A percentile compares a stretch with the other conserved stretches of the same genome.
phyloP scores from a whole-genome alignment of 768 basidiomycete genomes.

The Psilocybe sp. region DNA sequence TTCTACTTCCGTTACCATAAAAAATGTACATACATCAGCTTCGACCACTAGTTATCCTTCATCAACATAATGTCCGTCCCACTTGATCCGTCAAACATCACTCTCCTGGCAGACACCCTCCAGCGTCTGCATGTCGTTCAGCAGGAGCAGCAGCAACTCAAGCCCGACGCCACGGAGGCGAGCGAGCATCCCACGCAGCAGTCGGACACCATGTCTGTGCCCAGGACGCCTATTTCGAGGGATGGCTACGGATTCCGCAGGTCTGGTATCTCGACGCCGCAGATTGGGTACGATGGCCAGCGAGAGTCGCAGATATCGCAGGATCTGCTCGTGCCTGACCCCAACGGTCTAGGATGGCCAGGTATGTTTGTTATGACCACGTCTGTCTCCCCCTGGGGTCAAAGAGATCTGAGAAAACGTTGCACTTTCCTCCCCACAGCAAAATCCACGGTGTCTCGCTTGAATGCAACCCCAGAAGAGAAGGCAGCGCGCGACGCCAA shows the following conservation, averaged over 20 bases:
- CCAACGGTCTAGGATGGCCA: conserved; percentile 91
- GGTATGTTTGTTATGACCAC: conserved; percentile 93
- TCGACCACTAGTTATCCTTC: conserved; percentile 1
- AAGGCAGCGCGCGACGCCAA: conserved; percentile 68
- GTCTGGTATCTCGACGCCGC: conserved; percentile 68
- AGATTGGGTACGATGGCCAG: conserved; percentile 30
- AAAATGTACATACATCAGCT: not conserved
- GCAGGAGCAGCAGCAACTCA: conserved; percentile 2
- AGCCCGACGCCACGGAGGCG: not conserved
- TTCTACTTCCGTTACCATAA: too few species aligned
- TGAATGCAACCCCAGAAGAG: conserved; percentile 78
- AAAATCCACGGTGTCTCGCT: conserved; percentile 83
- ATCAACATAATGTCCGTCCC: conserved; percentile 14
- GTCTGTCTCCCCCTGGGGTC: conserved; percentile 34
- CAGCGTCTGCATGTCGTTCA: conserved; percentile 36
- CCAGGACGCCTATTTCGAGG: conserved; percentile 37
- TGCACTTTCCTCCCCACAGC: conserved; percentile 40
- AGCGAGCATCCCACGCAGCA: not conserved
- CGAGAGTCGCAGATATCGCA: conserved; percentile 31
- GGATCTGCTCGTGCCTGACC: conserved; percentile 43
- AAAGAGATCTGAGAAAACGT: not conserved
- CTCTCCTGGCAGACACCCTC: conserved; percentile 43
- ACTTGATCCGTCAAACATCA: conserved; percentile 17
- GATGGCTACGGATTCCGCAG: conserved; percentile 85
- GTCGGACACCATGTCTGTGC: conserved; percentile 7